Evolutionary conservation across 164 flowering plant species (phyloP), one percentile per base, ranked within the genome.

Genomic region (Piper longum): DNA sequence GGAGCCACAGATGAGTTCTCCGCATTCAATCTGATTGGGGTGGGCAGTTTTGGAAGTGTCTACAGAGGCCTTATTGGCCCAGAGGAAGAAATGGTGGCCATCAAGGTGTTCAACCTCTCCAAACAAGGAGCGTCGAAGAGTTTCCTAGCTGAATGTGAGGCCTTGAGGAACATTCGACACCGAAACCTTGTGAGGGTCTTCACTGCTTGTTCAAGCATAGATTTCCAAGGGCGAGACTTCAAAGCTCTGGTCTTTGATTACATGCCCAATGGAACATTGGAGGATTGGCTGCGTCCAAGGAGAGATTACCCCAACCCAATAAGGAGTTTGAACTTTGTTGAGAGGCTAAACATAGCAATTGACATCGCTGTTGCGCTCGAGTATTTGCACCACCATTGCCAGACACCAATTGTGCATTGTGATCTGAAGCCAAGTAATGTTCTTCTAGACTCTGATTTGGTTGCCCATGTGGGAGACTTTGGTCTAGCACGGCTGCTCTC

Each of bases 311-410:
- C 4, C 9, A 16, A 60, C 14, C 52, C 14, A 14, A 48, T 48
- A 14, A 48, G 59, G 64, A 59, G 8, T 43, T 59, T 69, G 57
- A 72, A n/a, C 57, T 59, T 79, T 16, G 57, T 52, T 16, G 66
- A 70, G 56, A 73, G 82, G 64, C 19, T 79, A 45, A 64, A 68
- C 44, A 70, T 79, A 9, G 75, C 75, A 44, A 69, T 77, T 7
- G 77, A 73, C 63, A 74, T 75, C 2, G 78, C 81, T 63, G 64
- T 18, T 41, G 78, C 76, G 1, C 43, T 78, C 59, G 76, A 71
- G 4, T 78, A 78, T 67, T 75, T 78, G 17, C 81, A 78, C 56
- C 62, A 69, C 26, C 42, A 71, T 17, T 62, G 71, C 54, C 57
- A 66, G 4, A 65, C 60, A 11, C 70, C 64, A 6, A 52, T 61